Evolutionary conservation across 305 asterid genomes (phyloP).

Genomic region (Solanum hybrid): DNA sequence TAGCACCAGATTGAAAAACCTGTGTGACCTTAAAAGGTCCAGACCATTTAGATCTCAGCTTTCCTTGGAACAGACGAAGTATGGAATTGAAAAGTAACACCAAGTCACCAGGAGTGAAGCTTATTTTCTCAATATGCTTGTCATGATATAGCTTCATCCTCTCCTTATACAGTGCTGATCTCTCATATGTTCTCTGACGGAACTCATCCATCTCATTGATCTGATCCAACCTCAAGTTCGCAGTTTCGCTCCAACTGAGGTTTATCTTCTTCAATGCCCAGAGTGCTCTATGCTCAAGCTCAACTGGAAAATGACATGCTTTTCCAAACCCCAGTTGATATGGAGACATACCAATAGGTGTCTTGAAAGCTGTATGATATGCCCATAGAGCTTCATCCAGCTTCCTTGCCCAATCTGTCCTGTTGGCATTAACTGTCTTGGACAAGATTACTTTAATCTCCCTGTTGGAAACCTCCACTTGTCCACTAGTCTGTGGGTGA

Average conservation of each 20-base stretch:
- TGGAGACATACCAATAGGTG: no score
- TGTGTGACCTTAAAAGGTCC: background rate
- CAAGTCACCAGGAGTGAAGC: background rate
- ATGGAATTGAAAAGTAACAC: background rate
- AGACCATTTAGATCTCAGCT: background rate
- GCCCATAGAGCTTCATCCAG: background rate
- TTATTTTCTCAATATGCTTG: no score
- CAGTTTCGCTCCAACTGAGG: background rate
- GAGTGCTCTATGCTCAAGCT: background rate
- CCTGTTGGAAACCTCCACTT: background rate
- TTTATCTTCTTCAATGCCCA: background rate
- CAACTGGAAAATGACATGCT: no score
- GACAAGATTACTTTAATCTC: background rate
- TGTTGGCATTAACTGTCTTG: background rate
- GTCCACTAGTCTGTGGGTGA: background rate
- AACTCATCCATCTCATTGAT: no score
- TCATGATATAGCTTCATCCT: background rate
- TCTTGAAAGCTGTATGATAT: no score
- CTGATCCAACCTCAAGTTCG: background rate
- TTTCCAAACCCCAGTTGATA: no score
- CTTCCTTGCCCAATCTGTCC: background rate
- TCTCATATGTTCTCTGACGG: background rate
- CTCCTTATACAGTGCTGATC: background rate
- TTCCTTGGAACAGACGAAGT: background rate
- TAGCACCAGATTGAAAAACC: background rate